Conservation (phyloP, 2,329 filamentous ascomycete species). For the Ceratocystis cubensis region DNA sequence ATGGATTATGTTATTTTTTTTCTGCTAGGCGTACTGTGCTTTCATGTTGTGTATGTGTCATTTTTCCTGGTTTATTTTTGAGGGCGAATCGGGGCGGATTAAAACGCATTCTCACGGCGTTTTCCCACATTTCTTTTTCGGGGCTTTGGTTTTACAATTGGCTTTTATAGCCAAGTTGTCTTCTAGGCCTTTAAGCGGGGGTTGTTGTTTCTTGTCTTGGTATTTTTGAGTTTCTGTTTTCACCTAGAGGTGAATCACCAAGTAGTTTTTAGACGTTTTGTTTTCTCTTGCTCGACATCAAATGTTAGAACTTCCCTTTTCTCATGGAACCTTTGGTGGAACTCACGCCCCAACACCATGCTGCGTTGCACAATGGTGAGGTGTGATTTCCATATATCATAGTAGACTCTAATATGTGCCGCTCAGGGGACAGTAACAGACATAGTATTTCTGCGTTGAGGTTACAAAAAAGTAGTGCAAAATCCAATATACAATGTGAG, state of each 20-base stretch:
- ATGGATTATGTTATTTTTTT: neutral
- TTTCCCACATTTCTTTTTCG: neutral
- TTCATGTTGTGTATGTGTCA: neutral
- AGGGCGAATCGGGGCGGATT: neutral
- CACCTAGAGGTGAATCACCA: neutral
- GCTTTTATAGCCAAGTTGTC: neutral
- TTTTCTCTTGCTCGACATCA: neutral
- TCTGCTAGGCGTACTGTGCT: neutral
- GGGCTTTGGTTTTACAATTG: neutral
- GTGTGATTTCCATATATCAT: no score
- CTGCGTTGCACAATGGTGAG: no score
- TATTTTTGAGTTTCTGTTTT: neutral
- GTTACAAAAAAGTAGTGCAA: no score
- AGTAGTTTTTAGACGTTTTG: slow-evolving; percentile 4
- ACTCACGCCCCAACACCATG: neutral
- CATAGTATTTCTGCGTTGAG: no score
- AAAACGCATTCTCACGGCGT: neutral
- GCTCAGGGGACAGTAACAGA: no score
- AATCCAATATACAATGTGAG: no score
- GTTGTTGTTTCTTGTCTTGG: neutral
- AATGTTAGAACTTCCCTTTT: neutral
- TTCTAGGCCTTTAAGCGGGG: neutral
- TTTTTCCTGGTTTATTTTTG: neutral
- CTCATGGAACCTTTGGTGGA: neutral
- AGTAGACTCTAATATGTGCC: no score